Evolutionary conservation across 225 moss, liverwort and hornwort species (phyloP).

Genomic region (Straminergon stramineum): DNA sequence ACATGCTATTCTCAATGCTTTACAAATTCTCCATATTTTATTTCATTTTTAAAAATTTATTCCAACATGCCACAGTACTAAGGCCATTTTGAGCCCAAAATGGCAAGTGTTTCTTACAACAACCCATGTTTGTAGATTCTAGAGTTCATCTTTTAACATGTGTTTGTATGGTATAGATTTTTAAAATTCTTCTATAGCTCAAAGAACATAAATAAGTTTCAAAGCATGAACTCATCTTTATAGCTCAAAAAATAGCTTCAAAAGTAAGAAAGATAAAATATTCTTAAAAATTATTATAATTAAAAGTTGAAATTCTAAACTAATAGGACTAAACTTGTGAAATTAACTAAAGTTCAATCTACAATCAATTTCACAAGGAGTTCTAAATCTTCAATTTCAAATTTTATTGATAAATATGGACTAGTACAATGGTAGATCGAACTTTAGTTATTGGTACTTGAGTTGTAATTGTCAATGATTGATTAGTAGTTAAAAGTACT

Average conservation of each 20-base stretch:
- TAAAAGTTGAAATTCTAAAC: rapidly evolving
- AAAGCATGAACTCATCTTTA: not conserved
- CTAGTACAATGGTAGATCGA: not conserved
- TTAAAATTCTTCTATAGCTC: not conserved
- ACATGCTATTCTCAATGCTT: too few species aligned
- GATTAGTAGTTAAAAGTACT: not conserved
- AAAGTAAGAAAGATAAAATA: not conserved
- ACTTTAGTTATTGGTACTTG: rapidly evolving
- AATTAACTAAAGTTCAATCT: not conserved
- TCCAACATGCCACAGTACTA: too few species aligned
- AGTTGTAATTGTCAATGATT: not conserved
- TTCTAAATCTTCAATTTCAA: not conserved
- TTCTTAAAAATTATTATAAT: not conserved
- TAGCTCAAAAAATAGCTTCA: not conserved
- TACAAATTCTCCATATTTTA: too few species aligned
- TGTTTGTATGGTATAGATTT: not conserved
- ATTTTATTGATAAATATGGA: not conserved
- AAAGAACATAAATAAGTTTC: not conserved
- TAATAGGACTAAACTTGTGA: not conserved
- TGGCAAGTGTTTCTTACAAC: too few species aligned
- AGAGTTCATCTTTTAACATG: not conserved
- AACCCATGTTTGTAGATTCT: not conserved
- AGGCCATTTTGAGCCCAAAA: too few species aligned
- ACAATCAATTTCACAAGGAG: not conserved
- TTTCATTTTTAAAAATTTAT: too few species aligned